Base-by-base conservation (phyloP, 805 yeast genomes). In the Teunomyces funiuensis region DNA sequence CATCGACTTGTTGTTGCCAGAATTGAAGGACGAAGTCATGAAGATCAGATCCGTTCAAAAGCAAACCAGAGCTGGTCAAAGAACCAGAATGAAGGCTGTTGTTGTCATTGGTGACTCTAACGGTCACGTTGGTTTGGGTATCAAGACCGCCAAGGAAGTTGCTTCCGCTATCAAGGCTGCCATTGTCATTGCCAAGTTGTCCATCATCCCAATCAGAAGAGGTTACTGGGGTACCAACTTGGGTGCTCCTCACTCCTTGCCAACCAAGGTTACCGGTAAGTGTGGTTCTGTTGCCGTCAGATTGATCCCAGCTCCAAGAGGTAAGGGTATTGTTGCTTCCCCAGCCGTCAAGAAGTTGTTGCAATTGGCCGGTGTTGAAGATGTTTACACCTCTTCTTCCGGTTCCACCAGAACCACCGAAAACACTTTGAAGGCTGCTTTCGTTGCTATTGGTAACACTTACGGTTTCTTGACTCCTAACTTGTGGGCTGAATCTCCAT, bases 1-100 rank as follows among this genome's bases (percentile, higher is more conserved):
- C 82, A 86, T 93, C 66, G 99, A 93, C 82, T 83, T 82, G 69
- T 81, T 93, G 74, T 82, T 93, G 67, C 99, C 99, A 73, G 84
- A 78, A 69, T 85, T 93, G 72, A 83, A 85, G 78, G 99, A 93
- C 74, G 96, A 91, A 80, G 97, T 93, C 70, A 93, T 93, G 99
- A 91, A 91, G 88, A 93, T 93, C 82, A 85, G 91, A 82, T 95
- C 99, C 61, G 99, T 93, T 64, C 99, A 93, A 81, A 93, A 93
- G 85, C 99, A 93, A 81, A 93, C 99, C 83, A 84, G 96, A 80
- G 99, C 99, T 68, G 99, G 99, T 89, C 99, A 93, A 84, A 91
- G 99, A 85, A 93, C 98, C 79, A 89, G 99, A 84, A 90, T 93
- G 85, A 95, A 95, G 93, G 99, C 98, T 76, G 96, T 93, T 69